Conservation (phyloP, 148 eudicot genomes). For the Vaccinium darrowii region DNA sequence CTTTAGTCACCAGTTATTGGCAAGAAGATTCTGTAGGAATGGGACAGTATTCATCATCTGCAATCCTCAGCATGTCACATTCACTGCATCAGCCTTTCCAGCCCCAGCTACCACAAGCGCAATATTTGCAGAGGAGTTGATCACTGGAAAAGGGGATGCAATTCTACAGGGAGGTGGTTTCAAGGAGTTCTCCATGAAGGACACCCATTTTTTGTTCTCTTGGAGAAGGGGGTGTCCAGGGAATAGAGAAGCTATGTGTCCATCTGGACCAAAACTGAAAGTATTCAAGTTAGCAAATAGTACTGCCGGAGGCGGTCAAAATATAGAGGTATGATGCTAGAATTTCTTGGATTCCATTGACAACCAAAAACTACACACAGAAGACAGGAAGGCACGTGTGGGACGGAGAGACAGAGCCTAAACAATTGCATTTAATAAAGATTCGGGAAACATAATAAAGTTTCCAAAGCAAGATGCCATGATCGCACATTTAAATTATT, state of each 20-base stretch:
- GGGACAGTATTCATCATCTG: background rate
- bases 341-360: background rate
- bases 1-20: background rate
- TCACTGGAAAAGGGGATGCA: constrained; percentile 60
- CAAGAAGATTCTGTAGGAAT: background rate
- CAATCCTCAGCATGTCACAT: constrained; percentile 22
- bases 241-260: constrained; percentile 65
- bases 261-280: constrained; percentile 39
- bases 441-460: background rate
- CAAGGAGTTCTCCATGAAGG: constrained; percentile 58
- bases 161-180: constrained; percentile 68
- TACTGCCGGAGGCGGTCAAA: background rate
- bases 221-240: no score
- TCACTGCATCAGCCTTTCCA: constrained; percentile 40
- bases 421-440: background rate
- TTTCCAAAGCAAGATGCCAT: background rate
- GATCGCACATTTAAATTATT: background rate
- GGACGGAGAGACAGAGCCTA: background rate
- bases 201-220: constrained; percentile 54
- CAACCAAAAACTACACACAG: background rate
- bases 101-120: constrained; percentile 42
- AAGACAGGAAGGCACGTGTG: background rate
- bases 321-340: background rate
- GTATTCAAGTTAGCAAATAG: background rate
- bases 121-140: constrained; percentile 42